These are phyloP conservation scores for Fusarium aywerte DNA, from an alignment of 2,329 filamentous ascomycete species.

Conservation along the genomic window DNA sequence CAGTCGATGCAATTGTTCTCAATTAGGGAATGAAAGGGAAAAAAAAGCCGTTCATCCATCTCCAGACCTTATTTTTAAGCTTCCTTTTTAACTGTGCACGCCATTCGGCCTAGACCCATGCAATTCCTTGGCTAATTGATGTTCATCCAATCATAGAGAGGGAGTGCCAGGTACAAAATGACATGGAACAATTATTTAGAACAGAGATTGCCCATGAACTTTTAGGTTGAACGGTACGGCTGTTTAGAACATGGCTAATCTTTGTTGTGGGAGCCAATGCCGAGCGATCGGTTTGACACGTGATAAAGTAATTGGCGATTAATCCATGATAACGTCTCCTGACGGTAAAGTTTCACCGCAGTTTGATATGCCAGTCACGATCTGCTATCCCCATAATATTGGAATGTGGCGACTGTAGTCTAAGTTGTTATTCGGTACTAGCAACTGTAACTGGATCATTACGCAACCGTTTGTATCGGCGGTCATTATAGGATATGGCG, in stretches of 20 bases:
- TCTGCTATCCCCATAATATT: too few relatives aligned
- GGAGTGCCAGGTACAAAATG: background rate
- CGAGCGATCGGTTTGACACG: background rate
- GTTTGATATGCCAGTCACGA: too few relatives aligned
- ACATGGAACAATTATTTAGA: background rate
- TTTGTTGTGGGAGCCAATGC: background rate
- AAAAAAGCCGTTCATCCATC: background rate
- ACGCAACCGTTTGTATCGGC: too few relatives aligned
- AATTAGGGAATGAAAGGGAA: accelerated
- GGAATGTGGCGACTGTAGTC: too few relatives aligned
- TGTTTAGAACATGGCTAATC: background rate
- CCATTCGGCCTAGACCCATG: conserved; percentile 9
- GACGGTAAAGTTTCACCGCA: background rate
- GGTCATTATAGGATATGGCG: too few relatives aligned
- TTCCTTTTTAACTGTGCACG: background rate
- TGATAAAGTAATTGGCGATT: background rate
- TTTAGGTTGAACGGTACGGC: background rate
- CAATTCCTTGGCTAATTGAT: accelerated
- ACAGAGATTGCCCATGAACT: background rate
- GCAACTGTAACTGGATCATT: too few relatives aligned
- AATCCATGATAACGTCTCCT: too few relatives aligned
- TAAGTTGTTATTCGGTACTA: too few relatives aligned
- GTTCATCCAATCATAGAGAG: background rate
- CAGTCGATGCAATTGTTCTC: accelerated
- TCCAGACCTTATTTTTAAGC: background rate